Conservation (phyloP, 495 filamentous ascomycete species). For the Aspergillus ellipticus region DNA sequence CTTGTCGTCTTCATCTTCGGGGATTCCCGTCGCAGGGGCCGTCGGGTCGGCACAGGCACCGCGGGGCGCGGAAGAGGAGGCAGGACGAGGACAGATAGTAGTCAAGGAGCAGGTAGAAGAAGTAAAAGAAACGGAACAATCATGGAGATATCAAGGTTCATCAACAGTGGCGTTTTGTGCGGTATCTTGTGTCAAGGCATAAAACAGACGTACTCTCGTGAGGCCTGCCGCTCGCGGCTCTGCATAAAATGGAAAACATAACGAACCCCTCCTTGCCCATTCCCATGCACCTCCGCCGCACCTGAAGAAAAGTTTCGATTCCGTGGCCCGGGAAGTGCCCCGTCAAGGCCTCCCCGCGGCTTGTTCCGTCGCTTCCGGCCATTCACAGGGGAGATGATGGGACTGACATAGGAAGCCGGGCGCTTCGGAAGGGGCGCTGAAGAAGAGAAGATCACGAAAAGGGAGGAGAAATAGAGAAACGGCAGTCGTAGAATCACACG, state of each 20-base stretch:
- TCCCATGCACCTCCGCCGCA: conserved; percentile 9
- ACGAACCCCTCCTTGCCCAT: conserved; percentile 12
- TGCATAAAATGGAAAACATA: conserved; percentile 13
- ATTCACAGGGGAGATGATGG: not conserved
- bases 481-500: conserved; percentile 24
- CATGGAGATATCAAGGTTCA: conserved; percentile 19
- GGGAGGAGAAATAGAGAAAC: conserved; percentile 2
- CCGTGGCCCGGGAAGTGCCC: too few species aligned
- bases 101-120: not conserved
- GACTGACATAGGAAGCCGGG: conserved; percentile 9
- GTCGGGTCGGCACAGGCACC: not conserved
- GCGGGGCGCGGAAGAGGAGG: not conserved
- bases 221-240: conserved; percentile 24
- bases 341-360: not conserved
- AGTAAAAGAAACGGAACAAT: conserved; percentile 3
- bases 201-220: conserved; percentile 26
- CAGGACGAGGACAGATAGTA: not conserved
- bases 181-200: conserved; percentile 30
- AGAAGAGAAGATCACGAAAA: conserved; percentile 2
- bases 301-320: conserved; percentile 7
- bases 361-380: not conserved
- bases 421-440: conserved; percentile 2
- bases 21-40: not conserved
- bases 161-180: conserved; percentile 23
- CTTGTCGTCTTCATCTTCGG: not conserved